Percentiles rank a stretch among this genome's conserved stretches.
phyloP scores from a whole-genome alignment of 805 yeast genomes.

The Candida vartiovaarae region DNA sequence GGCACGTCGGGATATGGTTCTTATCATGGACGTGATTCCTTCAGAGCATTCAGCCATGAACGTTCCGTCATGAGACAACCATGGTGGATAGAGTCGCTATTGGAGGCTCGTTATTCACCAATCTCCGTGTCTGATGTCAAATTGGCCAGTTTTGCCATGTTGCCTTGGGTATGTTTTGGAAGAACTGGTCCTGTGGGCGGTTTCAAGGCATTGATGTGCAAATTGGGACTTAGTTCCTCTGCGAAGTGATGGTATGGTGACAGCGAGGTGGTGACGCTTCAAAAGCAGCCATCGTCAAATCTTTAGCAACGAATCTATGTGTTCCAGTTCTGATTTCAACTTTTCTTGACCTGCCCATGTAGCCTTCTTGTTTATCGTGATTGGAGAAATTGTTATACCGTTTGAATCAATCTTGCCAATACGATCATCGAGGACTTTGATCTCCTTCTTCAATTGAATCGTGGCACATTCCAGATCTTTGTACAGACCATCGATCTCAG shows the following conservation, averaged over 20 bases:
- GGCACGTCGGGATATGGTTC: constrained; percentile 79
- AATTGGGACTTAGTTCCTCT: constrained; percentile 2
- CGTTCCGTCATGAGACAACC: constrained; percentile 62
- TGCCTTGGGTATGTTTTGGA: constrained; percentile 29
- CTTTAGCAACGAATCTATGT: constrained; percentile 24
- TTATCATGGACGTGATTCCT: constrained; percentile 71
- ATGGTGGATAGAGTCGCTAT: constrained; percentile 51
- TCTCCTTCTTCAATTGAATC: constrained; percentile 55
- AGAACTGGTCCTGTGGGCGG: constrained; percentile 29
- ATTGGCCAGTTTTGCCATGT: constrained; percentile 22
- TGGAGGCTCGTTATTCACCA: constrained; percentile 67
- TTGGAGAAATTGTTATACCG: constrained; percentile 55
- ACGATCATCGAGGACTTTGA: constrained; percentile 55
- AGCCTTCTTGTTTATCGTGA: constrained; percentile 63
- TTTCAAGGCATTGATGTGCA: constrained; percentile 11
- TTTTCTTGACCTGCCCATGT: constrained; percentile 57
- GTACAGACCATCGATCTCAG: constrained; percentile 43
- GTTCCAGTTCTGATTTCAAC: constrained; percentile 39
- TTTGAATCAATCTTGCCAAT: constrained; percentile 41
- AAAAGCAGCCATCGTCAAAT: neutral
- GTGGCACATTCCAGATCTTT: constrained; percentile 51
- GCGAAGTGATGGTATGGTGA: constrained; percentile 10
- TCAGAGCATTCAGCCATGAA: constrained; percentile 66
- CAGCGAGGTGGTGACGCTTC: neutral
- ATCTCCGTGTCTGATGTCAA: constrained; percentile 29